phyloP scores from a whole-genome alignment of 2,329 filamentous ascomycete species.

The Pyrenophora teres region DNA sequence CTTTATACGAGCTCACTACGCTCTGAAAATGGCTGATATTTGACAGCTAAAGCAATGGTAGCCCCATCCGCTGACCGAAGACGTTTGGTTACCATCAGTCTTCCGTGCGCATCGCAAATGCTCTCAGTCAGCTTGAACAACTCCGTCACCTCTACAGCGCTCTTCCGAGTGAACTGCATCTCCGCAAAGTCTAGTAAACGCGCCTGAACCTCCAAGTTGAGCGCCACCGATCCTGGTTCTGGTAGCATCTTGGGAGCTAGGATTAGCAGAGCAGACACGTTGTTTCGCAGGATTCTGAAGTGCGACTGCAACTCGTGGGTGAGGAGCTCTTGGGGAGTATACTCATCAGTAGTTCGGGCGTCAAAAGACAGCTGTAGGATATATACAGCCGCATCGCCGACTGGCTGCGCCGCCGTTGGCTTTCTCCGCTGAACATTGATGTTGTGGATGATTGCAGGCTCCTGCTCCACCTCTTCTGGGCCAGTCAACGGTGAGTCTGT shows the following conservation, averaged over 20 bases:
- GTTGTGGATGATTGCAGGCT: neutral
- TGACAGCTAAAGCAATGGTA: conserved; percentile 5
- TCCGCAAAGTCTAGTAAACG: conserved; percentile 36
- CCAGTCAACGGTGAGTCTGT: neutral
- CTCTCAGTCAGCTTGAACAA: conserved; percentile 34
- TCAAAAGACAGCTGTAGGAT: conserved; percentile 35
- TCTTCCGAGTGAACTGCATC: conserved; percentile 39
- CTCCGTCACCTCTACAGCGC: conserved; percentile 33
- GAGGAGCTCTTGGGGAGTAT: conserved; percentile 18
- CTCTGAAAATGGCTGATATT: conserved; percentile 5
- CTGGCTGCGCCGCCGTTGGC: conserved; percentile 28
- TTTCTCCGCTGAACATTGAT: conserved; percentile 25
- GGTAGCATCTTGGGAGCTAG: conserved; percentile 31
- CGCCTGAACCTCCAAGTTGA: conserved; percentile 5
- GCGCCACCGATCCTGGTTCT: conserved; percentile 6
- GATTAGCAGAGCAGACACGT: conserved; percentile 32
- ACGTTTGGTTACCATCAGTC: conserved; percentile 10
- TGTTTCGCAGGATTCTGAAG: conserved; percentile 37
- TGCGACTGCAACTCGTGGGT: conserved; percentile 40
- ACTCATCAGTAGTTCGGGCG: conserved; percentile 14
- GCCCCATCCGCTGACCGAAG: conserved; percentile 10
- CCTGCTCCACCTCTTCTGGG: neutral
- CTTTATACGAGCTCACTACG: neutral
- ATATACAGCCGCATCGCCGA: conserved; percentile 44
- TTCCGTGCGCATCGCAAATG: conserved; percentile 23